Evolutionary conservation across 2,329 filamentous ascomycete species (phyloP).

Genomic region (Alternaria postmessia): DNA sequence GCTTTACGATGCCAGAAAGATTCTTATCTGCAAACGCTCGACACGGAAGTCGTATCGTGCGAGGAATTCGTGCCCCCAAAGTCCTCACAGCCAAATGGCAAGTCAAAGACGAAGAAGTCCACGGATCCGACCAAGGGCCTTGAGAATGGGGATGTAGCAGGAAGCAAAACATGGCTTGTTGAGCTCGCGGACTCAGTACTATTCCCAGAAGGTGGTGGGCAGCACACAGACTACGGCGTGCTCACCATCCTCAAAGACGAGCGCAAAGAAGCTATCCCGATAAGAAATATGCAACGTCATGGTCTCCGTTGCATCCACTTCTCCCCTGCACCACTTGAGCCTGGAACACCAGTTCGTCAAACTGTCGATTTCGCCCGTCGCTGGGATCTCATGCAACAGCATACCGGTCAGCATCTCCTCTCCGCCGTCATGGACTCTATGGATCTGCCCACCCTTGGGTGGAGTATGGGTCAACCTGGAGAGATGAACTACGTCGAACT

Average conservation of each 20-base stretch:
- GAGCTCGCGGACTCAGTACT: constrained; percentile 45
- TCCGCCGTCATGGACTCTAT: constrained; percentile 46
- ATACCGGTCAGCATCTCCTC: constrained; percentile 47
- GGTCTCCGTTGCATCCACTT: constrained; percentile 71
- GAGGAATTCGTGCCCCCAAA: constrained; percentile 37
- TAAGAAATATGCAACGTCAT: constrained; percentile 43
- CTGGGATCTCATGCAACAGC: constrained; percentile 49
- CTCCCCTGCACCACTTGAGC: constrained; percentile 89
- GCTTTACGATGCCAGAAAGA: constrained; percentile 44
- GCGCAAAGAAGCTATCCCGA: constrained; percentile 29
- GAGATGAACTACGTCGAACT: constrained; percentile 48
- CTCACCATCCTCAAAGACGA: constrained; percentile 33
- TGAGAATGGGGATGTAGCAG: constrained; percentile 12
- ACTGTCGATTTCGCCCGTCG: constrained; percentile 39
- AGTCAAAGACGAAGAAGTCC: constrained; percentile 39
- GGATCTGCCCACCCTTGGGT: constrained; percentile 39
- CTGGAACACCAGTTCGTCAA: constrained; percentile 62
- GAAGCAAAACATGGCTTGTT: constrained; percentile 38
- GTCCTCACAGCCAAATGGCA: constrained; percentile 23
- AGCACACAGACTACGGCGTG: constrained; percentile 43
- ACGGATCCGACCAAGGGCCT: constrained; percentile 33
- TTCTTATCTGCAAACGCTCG: constrained; percentile 41
- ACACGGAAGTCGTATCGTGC: constrained; percentile 45
- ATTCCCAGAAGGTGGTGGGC: constrained; percentile 46
- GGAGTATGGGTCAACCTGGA: constrained; percentile 44